Conservation (phyloP, 495 filamentous ascomycete species). For the Talaromyces borbonicus region DNA sequence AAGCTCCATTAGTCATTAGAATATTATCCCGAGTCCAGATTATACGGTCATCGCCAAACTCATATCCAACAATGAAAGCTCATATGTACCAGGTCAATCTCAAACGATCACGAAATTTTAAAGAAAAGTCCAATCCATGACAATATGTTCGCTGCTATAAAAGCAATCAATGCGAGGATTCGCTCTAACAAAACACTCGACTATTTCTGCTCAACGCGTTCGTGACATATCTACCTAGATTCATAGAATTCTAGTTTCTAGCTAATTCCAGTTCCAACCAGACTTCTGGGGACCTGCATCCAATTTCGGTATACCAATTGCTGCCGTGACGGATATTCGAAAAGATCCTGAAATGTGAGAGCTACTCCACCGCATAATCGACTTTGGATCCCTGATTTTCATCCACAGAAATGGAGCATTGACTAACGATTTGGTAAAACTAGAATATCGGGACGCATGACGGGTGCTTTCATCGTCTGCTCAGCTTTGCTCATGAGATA, state of each 20-base stretch:
- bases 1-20: neutral
- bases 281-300: constrained; percentile 99
- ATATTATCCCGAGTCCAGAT: neutral
- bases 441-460: constrained; percentile 96
- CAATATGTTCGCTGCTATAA: constrained; percentile 79
- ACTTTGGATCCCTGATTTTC: neutral
- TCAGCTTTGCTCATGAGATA: constrained; percentile 97
- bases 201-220: constrained; percentile 98
- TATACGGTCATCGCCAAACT: too few species aligned
- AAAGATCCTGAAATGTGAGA: constrained; percentile 93
- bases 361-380: neutral
- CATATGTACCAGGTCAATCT: too few species aligned
- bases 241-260: neutral
- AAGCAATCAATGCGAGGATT: constrained; percentile 92
- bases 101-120: too few species aligned
- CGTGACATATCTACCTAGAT: constrained; percentile 27
- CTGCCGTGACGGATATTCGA: constrained; percentile 86
- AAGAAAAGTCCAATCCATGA: neutral
- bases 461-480: constrained; percentile 74
- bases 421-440: neutral
- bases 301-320: constrained; percentile 95
- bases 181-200: constrained; percentile 74
- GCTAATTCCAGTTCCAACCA: constrained; percentile 73
- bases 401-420: neutral
- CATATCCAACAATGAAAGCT: too few species aligned